Base-by-base conservation (phyloP, 257 asterid species). In the Solanum chmielewskii region DNA sequence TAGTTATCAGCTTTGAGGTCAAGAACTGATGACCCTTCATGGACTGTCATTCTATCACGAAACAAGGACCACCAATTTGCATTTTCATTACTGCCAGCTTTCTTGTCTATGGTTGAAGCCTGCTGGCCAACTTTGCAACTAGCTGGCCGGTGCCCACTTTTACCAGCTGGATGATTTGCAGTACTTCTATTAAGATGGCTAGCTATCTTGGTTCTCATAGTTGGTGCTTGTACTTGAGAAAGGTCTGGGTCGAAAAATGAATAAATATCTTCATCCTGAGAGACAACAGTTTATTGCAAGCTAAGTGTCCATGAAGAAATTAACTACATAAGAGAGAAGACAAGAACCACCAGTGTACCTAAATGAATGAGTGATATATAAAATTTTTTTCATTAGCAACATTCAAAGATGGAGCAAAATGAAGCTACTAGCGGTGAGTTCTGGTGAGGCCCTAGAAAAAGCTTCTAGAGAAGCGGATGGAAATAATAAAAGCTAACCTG, bases 171-270 rank as follows among this genome's bases (percentile, higher is more conserved):
- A 70, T 56, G 69, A 68, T 88, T 92, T 42, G 90, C 75, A 59
- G 89, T 74, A 45, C 85, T 86, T 85, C 91, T 87, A 88, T 90
- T 92, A 70, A 85, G 70, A 29, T 94, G 90, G 88, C 88, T 92
- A 66, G 88, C 90, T 73, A 86, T 69, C 90, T 94, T 96, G 78
- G 92, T 89, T 82, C 98, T 90, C 71, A 95, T 88, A 33, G 90
- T 84, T 37, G 91, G 89, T 71, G 91, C 74, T 23, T 91, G 89
- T 27, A 91, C 94, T 7, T 88, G 82, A 33, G 98, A 96, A 89
- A 93, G 96, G 91, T 96, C 97, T 45, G 98, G 99, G 93, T 96
- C 99, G 20, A 96, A 96, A 86, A 95, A 96, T 2, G 95, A 91
- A 80, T 95, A 96, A 5, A 95, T 90, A 90, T 95, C 98, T 88